Conservation (phyloP, 352 stramenopile genomes). For the Pythium oligandrum region DNA sequence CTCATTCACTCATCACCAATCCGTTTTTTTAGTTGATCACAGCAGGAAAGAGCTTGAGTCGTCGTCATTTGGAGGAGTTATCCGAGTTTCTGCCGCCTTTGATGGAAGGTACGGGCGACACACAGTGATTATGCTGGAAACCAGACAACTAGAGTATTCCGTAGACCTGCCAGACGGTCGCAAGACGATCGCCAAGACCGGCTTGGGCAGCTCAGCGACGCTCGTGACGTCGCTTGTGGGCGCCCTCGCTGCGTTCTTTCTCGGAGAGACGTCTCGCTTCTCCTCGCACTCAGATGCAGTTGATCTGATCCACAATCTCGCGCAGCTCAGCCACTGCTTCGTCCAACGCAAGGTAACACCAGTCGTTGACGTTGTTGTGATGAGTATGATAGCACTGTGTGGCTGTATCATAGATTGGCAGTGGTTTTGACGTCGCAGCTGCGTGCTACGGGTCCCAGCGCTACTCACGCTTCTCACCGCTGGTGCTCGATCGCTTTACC, state of each 20-base stretch:
- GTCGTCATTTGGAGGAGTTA: slow-evolving; percentile 68
- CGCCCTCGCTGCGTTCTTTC: slow-evolving; percentile 83
- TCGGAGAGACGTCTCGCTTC: slow-evolving; percentile 13
- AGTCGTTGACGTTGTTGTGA: background rate
- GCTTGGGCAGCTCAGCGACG: slow-evolving; percentile 93
- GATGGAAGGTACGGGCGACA: slow-evolving; percentile 30
- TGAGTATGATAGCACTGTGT: background rate
- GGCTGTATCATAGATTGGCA: slow-evolving; percentile 80
- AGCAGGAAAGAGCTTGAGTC: slow-evolving; percentile 45
- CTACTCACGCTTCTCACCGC: slow-evolving; percentile 88
- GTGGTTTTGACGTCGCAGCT: slow-evolving; percentile 95
- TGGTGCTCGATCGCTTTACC: slow-evolving; percentile 51
- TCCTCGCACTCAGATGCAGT: slow-evolving; percentile 6
- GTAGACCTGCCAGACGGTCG: background rate
- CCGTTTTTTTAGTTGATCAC: background rate
- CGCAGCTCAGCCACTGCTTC: slow-evolving; percentile 93
- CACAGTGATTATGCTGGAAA: background rate
- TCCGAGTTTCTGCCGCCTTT: slow-evolving; percentile 79
- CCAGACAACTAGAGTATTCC: too few species aligned
- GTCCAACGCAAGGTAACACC: slow-evolving; percentile 91
- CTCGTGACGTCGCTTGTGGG: slow-evolving; percentile 94
- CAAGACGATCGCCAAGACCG: slow-evolving; percentile 86
- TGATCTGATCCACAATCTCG: slow-evolving; percentile 90
- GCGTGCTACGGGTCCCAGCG: slow-evolving; percentile 93
- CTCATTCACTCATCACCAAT: background rate